A percentile compares a stretch with the other conserved stretches of the same genome.
Conservation (phyloP, 2,329 filamentous ascomycete species). For the Aspergillus viridinutans region DNA sequence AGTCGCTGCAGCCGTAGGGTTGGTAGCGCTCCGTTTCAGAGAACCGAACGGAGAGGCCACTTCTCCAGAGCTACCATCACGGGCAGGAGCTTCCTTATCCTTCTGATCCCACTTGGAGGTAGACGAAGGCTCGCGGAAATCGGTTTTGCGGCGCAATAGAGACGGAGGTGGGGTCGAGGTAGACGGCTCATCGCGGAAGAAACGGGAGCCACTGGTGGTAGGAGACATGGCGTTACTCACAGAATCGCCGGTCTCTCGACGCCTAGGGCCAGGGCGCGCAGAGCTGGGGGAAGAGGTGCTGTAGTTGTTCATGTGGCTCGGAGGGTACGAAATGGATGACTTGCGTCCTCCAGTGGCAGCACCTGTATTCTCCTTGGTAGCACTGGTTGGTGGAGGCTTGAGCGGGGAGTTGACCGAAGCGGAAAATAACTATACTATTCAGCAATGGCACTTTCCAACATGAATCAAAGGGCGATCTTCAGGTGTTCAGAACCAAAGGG, state of each 20-base stretch:
- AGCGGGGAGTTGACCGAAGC: conserved; percentile 89
- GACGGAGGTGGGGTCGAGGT: conserved; percentile 58
- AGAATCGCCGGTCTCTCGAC: conserved; percentile 79
- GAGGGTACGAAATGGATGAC: conserved; percentile 67
- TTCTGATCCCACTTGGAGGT: conserved; percentile 46
- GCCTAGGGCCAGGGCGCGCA: conserved; percentile 69
- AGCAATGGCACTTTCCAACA: conserved; percentile 14
- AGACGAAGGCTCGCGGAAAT: conserved; percentile 51
- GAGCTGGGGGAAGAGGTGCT: conserved; percentile 70
- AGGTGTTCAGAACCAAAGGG: background rate
- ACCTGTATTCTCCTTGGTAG: conserved; percentile 52
- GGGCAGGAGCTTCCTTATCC: conserved; percentile 44
- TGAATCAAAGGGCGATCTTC: background rate
- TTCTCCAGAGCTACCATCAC: conserved; percentile 40
- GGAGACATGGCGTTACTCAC: conserved; percentile 49
- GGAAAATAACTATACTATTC: conserved; percentile 62
- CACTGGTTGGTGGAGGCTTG: conserved; percentile 71
- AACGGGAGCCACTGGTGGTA: conserved; percentile 41
- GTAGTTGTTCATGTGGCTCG: conserved; percentile 60
- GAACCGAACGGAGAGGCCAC: conserved; percentile 48
- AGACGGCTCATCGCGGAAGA: conserved; percentile 49
- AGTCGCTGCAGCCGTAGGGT: conserved; percentile 49
- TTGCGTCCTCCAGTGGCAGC: conserved; percentile 61
- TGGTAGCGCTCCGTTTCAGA: conserved; percentile 54
- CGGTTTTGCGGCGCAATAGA: conserved; percentile 58